Evolutionary conservation across 2,329 filamentous ascomycete species (phyloP), one percentile per base, ranked within the genome.

Genomic region (Alternaria atra): DNA sequence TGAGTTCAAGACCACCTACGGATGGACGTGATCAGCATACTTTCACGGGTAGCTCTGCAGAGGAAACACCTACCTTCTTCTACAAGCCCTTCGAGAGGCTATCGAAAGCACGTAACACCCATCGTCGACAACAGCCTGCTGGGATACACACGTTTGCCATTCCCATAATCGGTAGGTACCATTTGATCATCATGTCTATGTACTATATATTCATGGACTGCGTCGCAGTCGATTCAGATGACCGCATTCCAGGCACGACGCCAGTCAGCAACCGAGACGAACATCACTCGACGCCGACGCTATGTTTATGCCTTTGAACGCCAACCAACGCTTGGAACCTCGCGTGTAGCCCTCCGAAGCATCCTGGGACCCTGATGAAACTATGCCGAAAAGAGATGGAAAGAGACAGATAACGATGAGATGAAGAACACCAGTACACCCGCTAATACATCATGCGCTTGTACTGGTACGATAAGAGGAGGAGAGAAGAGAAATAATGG

Each of bases 121-220:
- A 58, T 64, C 58, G n/a, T 60, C 50, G 51, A 61, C 48, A 50
- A 60, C 55, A 58, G 64, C 52, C 58, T 61, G 57, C 9, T 51
- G 25, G 17, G 35, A 29, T 43, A 43, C 20, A 52, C 15, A 47
- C 50, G 55, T 50, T 32, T 51, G 30, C 35, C 56, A 61, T 55
- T 63, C 20, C 44, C 15, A 48, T 17, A 20, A 40, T 30, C 54
- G 23, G 23, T 61, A 40, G 50, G 30, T 61, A 13, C 53, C 42
- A 58, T 61, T 55, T 58, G 59, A 56, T 51, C 44, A 61, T 66
- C 52, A 58, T 32, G 48, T 39, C 58, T 70, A 57, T 66, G 61
- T 69, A 74, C 66, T 73, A 73, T 75, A 74, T 65, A 76, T 72
- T 74, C 74, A 63, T 69, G 60, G 65, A 61, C 50, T 52, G 52